Base-by-base conservation (phyloP, 306 rosid genomes). In the Hippophae rhamnoides region DNA sequence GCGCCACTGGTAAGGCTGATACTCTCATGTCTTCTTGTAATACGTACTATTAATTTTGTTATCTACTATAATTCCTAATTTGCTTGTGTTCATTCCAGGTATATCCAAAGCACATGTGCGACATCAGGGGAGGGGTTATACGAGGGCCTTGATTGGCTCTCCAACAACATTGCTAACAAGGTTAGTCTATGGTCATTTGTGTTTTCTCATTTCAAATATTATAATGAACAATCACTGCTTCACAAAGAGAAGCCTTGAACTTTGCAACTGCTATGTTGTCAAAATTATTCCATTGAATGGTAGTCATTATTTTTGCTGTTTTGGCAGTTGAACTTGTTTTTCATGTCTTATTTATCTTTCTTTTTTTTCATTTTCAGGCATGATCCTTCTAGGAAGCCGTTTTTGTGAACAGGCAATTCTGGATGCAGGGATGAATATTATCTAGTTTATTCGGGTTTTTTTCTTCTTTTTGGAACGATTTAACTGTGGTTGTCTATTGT, bases 31-130 rank as follows among this genome's bases (percentile, higher is more conserved):
- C 40, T 47, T 31, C n/a, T 1, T 26, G 13, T 49, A 9, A 58
- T 41, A 41, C 4, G 14, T 25, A 9, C 40, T 42, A 41, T 6
- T 58, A n/a, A 7, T 12, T 56, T 41, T 12, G 23, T 58, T 38
- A 18, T 47, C 49, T n/a, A 47, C 47, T 11, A 45, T 38, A 12
- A 50, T 56, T 47, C 7, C 14, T 8, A 41, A 23, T 12, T 47
- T 47, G 10, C 13, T 3, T 47, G 10, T 49, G 6, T 13, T 13
- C 13, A 7, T 12, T 69, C 52, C 87, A 93, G 99, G 99, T 93
- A 93, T 82, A 92, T 92, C 74, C 99, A 92, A 85, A 92, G 99
- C 86, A 92, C 99, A 45, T 92, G 99, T 72, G 99, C 99, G 56
- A 93, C 99, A 26, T 93, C 99, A 46, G 99, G 99, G 59, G 99